Conservation (phyloP, 768 basidiomycete genomes). For the Boletus pseudopeckii region DNA sequence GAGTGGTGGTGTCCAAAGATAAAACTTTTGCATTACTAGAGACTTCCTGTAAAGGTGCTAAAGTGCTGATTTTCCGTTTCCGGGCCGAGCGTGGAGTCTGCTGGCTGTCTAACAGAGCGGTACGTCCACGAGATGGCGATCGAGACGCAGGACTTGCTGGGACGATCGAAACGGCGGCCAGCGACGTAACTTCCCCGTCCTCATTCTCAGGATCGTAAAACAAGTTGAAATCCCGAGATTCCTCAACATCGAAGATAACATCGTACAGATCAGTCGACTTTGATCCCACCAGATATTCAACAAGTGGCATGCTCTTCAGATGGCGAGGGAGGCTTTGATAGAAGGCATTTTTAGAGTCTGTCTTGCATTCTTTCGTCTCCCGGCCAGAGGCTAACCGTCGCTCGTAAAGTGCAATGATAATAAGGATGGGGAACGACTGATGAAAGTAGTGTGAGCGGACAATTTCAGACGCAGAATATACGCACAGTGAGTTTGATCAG, state of each 20-base stretch:
- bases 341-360: conserved; percentile 50
- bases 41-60: conserved; percentile 27
- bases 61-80: conserved; percentile 27
- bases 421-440: conserved; percentile 72
- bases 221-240: conserved; percentile 43
- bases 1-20: conserved; percentile 27
- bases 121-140: conserved; percentile 1
- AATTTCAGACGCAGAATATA: neutral
- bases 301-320: conserved; percentile 68
- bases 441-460: neutral
- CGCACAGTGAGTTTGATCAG: conserved; percentile 76
- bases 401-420: conserved; percentile 78
- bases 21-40: conserved; percentile 30
- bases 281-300: conserved; percentile 76
- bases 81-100: conserved; percentile 9
- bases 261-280: conserved; percentile 65
- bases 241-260: conserved; percentile 74
- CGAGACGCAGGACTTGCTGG: conserved; percentile 11
- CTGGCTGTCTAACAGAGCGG: conserved; percentile 8
- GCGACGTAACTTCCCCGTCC: conserved; percentile 9
- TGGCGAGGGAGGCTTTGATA: conserved; percentile 67
- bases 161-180: conserved; percentile 4
- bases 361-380: conserved; percentile 48
- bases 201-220: conserved; percentile 54
- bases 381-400: conserved; percentile 56